Evolutionary conservation across 805 yeast genomes (phyloP).

Genomic region (Jamesozyma rosinii): DNA sequence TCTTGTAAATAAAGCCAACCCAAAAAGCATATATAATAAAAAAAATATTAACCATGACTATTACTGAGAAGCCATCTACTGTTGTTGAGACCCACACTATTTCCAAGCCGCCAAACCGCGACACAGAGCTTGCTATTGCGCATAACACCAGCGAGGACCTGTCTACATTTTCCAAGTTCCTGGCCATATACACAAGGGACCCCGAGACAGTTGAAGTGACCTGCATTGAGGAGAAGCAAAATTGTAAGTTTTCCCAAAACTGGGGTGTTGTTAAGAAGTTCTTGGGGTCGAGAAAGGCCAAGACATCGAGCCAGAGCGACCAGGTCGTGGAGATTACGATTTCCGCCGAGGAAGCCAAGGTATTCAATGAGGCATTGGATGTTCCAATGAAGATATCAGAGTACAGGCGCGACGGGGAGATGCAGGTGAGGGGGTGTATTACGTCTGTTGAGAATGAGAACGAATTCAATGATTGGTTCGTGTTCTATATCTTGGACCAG

Average conservation of each 20-base stretch:
- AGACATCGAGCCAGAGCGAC: slow-evolving; percentile 5
- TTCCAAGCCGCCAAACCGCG: slow-evolving; percentile 1
- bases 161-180: slow-evolving; percentile 34
- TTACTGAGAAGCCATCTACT: slow-evolving; percentile 6
- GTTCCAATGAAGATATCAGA: slow-evolving; percentile 29
- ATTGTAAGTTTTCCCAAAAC: slow-evolving; percentile 20
- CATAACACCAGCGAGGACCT: slow-evolving; percentile 15
- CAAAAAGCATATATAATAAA: not conserved
- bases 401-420: slow-evolving; percentile 22
- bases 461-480: slow-evolving; percentile 32
- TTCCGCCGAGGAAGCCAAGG: slow-evolving; percentile 11
- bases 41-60: slow-evolving; percentile 7
- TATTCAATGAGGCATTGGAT: slow-evolving; percentile 14
- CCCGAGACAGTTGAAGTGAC: slow-evolving; percentile 10
- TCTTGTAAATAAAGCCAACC: too few species aligned
- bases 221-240: slow-evolving; percentile 30
- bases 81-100: slow-evolving; percentile 1
- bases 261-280: slow-evolving; percentile 22
- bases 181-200: slow-evolving; percentile 33
- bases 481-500: slow-evolving; percentile 31
- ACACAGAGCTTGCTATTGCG: slow-evolving; percentile 14
- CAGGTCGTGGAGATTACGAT: slow-evolving; percentile 16
- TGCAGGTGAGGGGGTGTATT: slow-evolving; percentile 34
- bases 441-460: slow-evolving; percentile 28
- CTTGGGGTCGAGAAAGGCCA: slow-evolving; percentile 7